These are phyloP conservation scores for Suhomyces yuchorum DNA, from an alignment of 1,139 yeast species.

Conservation along the genomic window DNA sequence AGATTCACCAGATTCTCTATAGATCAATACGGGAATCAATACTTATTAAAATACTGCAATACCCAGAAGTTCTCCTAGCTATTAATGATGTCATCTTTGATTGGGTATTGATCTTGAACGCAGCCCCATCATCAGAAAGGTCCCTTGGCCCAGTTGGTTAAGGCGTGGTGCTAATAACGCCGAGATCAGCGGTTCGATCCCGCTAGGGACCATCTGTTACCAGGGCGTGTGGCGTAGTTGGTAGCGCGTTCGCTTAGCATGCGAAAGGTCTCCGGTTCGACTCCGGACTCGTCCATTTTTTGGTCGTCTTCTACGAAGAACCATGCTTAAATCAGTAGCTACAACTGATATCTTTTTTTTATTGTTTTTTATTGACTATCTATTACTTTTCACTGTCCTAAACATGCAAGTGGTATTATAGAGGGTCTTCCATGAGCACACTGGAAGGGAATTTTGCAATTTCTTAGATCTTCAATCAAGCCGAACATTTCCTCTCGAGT, in stretches of 20 bases:
- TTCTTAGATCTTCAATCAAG: conserved; percentile 43
- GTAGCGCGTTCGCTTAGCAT: conserved; percentile 92
- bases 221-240: conserved; percentile 93
- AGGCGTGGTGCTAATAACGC: conserved; percentile 45
- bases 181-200: conserved; percentile 45
- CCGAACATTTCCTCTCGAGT: conserved; percentile 42
- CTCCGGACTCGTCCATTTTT: conserved; percentile 79
- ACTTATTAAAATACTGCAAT: too few relatives aligned
- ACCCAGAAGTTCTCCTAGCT: too few relatives aligned
- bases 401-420: conserved; percentile 54
- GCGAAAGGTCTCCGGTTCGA: conserved; percentile 90
- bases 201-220: conserved; percentile 21
- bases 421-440: conserved; percentile 93
- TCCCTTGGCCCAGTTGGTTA: conserved; percentile 42
- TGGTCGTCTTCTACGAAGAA: conserved; percentile 10
- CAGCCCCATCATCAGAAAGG: conserved; percentile 16
- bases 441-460: conserved; percentile 65
- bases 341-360: too few relatives aligned
- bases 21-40: too few relatives aligned
- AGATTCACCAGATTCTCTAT: too few relatives aligned
- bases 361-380: conserved; percentile 1
- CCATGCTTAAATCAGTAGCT: too few relatives aligned
- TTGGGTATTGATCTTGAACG: neutral
- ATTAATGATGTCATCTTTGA: too few relatives aligned
- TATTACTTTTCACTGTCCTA: conserved; percentile 8